Evolutionary conservation across 345 rosid genomes (phyloP).

Genomic region (Citrus glauca): DNA sequence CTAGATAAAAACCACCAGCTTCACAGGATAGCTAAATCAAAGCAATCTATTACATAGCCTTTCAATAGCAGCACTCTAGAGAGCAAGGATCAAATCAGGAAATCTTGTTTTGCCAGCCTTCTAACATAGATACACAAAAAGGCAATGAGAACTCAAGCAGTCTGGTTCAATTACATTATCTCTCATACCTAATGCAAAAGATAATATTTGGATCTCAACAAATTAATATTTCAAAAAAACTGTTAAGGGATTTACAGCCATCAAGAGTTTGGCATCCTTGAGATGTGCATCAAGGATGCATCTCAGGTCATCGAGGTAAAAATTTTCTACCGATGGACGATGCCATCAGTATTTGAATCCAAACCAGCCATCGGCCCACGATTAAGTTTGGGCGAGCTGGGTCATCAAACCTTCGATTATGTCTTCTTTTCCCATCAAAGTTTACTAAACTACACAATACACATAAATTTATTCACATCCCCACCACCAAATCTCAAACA

Average conservation of each 20-base stretch:
- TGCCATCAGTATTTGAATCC: not conserved
- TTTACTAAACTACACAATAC: too few relatives aligned
- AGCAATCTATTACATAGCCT: not conserved
- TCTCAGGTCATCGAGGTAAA: not conserved
- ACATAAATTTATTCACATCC: too few relatives aligned
- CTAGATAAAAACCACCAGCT: not conserved
- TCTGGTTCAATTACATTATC: not conserved
- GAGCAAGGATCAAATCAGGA: not conserved
- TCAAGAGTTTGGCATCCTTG: not conserved
- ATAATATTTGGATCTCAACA: not conserved
- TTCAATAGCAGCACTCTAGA: not conserved
- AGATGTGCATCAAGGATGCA: too few relatives aligned
- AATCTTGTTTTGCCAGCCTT: not conserved
- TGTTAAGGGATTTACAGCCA: not conserved
- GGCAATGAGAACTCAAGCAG: not conserved
- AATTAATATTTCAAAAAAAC: not conserved
- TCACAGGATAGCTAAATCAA: not conserved
- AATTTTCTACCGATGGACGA: not conserved
- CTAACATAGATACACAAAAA: not conserved
- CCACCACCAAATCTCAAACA: too few relatives aligned
- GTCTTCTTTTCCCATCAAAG: too few relatives aligned
- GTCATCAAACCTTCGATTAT: too few relatives aligned
- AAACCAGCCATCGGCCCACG: not conserved
- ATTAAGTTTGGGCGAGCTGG: not conserved
- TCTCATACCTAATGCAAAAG: not conserved